Base-by-base conservation (phyloP, 345 rosid species). In the Murraya koenigii region DNA sequence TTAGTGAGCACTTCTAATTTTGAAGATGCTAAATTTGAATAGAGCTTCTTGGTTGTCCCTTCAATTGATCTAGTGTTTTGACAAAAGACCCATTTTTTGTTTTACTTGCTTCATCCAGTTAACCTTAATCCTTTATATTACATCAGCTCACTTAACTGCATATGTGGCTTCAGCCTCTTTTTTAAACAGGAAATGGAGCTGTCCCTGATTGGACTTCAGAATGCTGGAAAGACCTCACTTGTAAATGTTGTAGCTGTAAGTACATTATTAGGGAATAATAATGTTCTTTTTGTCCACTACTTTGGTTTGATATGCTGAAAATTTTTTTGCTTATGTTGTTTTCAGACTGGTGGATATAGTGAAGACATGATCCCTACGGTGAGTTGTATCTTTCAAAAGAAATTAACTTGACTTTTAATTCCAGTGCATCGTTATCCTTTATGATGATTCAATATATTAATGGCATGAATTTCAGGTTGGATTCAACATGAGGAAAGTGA, bases 331-430 rank as follows among this genome's bases (percentile, higher is more conserved):
- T 77, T 83, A 64, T 80, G 35, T 17, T 82, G 80, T 70, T 79
- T 77, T 72, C 72, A 92, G 97, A 90, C 97, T 4, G 97, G 97
- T 80, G 97, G 94, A 75, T 92, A 92, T 73, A 92, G 97, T 66
- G 94, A 92, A 85, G 97, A 92, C 87, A 90, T 92, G 97, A 92
- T 92, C 80, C 97, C 97, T 71, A 92, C 97, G 54, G 97, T 90
- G 33, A 22, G 88, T 81, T 61, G 41, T 71, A 23, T 70, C 60
- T 82, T 79, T 68, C 59, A 13, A 69, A 52, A 72, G n/a, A 73
- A 63, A 32, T 44, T 33, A 2, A 20, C 20, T 75, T 33, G 54
- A 76, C 52, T 33, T 44, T 70, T 77, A 35, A 33, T 69, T 26
- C 72, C 25, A 1, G n/a, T 73, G 35, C n/a, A 41, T 5, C 11